These are phyloP conservation scores for Pluteus cervinus DNA, from an alignment of 768 basidiomycete species.

Conservation along the genomic window DNA sequence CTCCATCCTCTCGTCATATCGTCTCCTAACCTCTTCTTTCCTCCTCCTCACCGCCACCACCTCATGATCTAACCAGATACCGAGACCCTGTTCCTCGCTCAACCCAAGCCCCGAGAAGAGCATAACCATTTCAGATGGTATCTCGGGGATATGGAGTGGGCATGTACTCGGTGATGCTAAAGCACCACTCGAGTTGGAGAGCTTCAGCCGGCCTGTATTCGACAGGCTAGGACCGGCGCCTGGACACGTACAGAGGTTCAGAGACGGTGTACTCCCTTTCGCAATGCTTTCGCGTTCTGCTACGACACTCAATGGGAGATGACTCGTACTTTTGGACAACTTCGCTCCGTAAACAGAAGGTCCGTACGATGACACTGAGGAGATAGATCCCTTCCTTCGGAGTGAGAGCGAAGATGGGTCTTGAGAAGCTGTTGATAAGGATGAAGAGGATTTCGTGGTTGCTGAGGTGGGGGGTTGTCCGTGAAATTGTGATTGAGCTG, in stretches of 20 bases:
- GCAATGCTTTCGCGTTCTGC: too few relatives aligned
- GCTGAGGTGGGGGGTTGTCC: slow-evolving; percentile 34
- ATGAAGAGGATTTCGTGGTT: slow-evolving; percentile 32
- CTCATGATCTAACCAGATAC: slow-evolving; percentile 37
- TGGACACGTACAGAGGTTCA: too few relatives aligned
- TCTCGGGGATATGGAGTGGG: too few relatives aligned
- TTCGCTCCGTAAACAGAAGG: neutral
- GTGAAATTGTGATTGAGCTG: slow-evolving; percentile 36
- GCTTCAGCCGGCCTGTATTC: too few relatives aligned
- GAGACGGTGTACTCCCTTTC: too few relatives aligned
- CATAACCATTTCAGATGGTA: slow-evolving; percentile 16
- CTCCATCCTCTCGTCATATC: slow-evolving; percentile 68
- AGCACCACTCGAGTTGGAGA: too few relatives aligned
- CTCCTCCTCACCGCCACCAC: slow-evolving; percentile 59
- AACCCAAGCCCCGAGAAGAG: slow-evolving; percentile 17
- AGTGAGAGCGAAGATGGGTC: slow-evolving; percentile 21
- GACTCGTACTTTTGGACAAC: slow-evolving; percentile 3
- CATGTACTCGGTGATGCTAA: too few relatives aligned
- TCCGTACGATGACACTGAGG: slow-evolving; percentile 51
- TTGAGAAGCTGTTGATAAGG: slow-evolving; percentile 16
- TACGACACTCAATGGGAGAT: too few relatives aligned
- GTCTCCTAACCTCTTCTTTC: slow-evolving; percentile 55
- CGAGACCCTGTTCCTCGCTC: slow-evolving; percentile 12
- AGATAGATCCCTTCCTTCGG: slow-evolving; percentile 41
- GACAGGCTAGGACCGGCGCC: too few relatives aligned